Percentiles rank a stretch among this genome's conserved stretches.
Evolutionary conservation across 2,329 filamentous ascomycete species (phyloP).

Genomic region (Neurospora sp.): DNA sequence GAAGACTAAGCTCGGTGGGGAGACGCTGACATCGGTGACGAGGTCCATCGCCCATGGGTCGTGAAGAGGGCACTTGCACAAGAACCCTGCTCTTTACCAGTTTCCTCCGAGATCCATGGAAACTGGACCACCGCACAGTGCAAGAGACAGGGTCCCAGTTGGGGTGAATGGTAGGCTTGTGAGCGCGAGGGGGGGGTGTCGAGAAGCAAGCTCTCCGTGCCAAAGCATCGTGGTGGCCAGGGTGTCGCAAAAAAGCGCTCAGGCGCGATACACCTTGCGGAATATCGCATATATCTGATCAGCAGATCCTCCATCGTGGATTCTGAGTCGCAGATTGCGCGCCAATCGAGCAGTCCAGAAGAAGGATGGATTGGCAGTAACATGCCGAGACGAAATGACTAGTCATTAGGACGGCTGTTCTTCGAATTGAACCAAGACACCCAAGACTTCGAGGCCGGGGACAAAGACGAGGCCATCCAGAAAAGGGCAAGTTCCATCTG

Average conservation of each 20-base stretch:
- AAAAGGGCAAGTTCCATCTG: slow-evolving; percentile 12
- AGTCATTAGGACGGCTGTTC: background rate
- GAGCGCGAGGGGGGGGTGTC: background rate
- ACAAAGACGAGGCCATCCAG: slow-evolving; percentile 6
- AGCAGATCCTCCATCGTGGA: background rate
- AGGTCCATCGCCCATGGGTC: slow-evolving; percentile 10
- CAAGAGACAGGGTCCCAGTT: background rate
- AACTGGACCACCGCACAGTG: background rate
- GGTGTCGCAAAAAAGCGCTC: background rate
- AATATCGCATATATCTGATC: background rate
- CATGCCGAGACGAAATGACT: background rate
- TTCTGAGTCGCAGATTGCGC: background rate
- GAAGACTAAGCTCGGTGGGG: slow-evolving; percentile 11
- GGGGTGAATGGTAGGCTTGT: background rate
- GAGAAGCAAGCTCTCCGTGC: background rate
- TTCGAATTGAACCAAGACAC: background rate
- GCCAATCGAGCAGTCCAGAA: background rate
- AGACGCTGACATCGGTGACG: slow-evolving; percentile 9
- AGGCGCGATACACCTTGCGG: background rate
- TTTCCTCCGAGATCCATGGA: background rate
- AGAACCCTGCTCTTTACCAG: background rate
- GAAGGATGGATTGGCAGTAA: background rate
- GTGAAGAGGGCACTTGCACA: slow-evolving; percentile 7
- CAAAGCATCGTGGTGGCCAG: background rate
- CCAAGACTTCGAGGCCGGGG: background rate